Percentiles rank a stretch among this genome's conserved stretches.
Evolutionary conservation across 108 stramenopile species (phyloP).

Genomic region (Nitzschia palea): DNA sequence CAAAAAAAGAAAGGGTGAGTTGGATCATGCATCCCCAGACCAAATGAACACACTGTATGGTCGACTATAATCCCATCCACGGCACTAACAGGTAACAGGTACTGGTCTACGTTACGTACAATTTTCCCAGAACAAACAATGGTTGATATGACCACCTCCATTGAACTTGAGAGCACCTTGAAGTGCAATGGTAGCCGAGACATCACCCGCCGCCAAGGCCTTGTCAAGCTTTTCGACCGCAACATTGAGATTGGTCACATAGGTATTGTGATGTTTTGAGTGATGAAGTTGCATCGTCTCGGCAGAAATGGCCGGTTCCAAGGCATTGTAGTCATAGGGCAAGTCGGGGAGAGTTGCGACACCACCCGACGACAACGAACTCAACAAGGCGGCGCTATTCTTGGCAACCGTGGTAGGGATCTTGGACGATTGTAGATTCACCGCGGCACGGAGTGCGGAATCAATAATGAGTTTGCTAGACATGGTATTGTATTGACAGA

Average conservation of each 20-base stretch:
- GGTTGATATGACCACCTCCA: constrained; percentile 98
- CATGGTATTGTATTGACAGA: constrained; percentile 47
- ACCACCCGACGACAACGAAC: constrained; percentile 54
- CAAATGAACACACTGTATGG: too few relatives aligned
- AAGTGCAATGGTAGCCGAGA: constrained; percentile 69
- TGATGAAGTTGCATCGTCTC: constrained; percentile 96
- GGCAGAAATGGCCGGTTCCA: constrained; percentile 90
- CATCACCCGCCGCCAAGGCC: constrained; percentile 73
- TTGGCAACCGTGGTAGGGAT: constrained; percentile 59
- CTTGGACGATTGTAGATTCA: constrained; percentile 73
- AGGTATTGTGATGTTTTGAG: constrained; percentile 92
- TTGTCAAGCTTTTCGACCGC: constrained; percentile 86
- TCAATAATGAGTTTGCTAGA: constrained; percentile 52
- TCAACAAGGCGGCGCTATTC: constrained; percentile 67
- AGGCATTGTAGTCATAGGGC: constrained; percentile 86
- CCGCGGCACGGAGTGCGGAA: constrained; percentile 76
- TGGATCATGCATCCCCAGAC: too few relatives aligned
- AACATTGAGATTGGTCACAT: constrained; percentile 92
- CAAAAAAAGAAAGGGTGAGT: not conserved
- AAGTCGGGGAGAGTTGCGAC: constrained; percentile 84
- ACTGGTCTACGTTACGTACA: constrained; percentile 19
- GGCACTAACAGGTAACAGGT: too few relatives aligned
- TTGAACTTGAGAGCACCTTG: constrained; percentile 96
- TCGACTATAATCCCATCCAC: too few relatives aligned
- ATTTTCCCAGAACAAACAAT: constrained; percentile 98